These are phyloP conservation scores for Colletotrichum sp. DNA, from an alignment of 2,329 filamentous ascomycete genomes.

Conservation along the genomic window DNA sequence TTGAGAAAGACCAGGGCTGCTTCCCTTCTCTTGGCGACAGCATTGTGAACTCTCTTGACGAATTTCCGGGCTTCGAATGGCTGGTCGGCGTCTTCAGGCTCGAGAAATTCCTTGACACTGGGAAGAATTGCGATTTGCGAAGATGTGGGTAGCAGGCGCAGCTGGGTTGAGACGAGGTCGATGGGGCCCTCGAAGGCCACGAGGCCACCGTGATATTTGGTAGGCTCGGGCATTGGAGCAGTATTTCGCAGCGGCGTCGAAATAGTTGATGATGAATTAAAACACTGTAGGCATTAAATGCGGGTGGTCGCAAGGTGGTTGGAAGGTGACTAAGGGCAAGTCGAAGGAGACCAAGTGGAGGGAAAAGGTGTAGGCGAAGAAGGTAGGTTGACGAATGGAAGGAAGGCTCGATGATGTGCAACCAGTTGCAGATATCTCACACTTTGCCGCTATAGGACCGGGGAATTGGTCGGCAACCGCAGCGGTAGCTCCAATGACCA, in stretches of 20 bases:
- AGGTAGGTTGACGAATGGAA: not conserved
- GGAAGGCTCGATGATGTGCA: not conserved
- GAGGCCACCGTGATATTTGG: constrained; percentile 50
- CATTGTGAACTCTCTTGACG: constrained; percentile 57
- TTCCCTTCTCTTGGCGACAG: constrained; percentile 50
- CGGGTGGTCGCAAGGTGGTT: not conserved
- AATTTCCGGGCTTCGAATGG: constrained; percentile 35
- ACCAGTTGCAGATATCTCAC: constrained; percentile 14
- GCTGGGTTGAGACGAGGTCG: constrained; percentile 62
- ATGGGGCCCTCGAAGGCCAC: constrained; percentile 65
- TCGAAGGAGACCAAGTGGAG: not conserved
- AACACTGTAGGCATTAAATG: not conserved
- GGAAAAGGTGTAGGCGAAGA: not conserved
- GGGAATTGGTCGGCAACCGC: not conserved
- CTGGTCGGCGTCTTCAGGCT: constrained; percentile 29
- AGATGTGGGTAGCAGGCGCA: constrained; percentile 64
- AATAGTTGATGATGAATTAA: not conserved
- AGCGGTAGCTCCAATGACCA: not conserved
- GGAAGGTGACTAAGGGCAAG: not conserved
- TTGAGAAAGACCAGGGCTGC: constrained; percentile 57
- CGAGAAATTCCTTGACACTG: constrained; percentile 51
- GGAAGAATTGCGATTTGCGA: constrained; percentile 64
- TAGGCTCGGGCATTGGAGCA: constrained; percentile 10
- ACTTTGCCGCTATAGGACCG: not conserved
- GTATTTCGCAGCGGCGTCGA: not conserved